Conservation (phyloP, 257 asterid species). For the Mitragyna speciosa region DNA sequence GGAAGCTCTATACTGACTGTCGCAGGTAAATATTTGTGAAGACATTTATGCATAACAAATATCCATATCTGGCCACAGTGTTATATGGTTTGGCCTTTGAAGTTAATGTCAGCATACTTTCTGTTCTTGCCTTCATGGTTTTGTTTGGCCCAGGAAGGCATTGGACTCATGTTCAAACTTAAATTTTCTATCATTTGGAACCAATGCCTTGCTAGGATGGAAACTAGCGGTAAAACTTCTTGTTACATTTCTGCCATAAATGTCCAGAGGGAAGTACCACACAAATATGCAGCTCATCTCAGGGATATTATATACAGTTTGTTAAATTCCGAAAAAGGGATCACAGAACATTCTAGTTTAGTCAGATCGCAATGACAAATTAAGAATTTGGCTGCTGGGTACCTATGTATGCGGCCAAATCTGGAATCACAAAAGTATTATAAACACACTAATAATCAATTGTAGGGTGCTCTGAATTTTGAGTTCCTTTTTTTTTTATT, state of each 20-base stretch:
- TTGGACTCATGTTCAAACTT: background rate
- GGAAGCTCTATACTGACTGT: background rate
- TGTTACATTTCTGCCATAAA: background rate
- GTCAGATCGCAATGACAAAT: background rate
- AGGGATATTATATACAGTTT: background rate
- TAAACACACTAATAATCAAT: background rate
- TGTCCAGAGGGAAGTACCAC: background rate
- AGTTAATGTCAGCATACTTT: no score
- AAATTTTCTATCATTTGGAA: background rate
- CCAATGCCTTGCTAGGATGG: background rate
- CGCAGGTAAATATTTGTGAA: background rate
- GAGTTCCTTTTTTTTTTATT: no score
- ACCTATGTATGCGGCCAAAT: background rate
- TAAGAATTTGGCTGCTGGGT: background rate
- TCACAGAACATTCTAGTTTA: background rate
- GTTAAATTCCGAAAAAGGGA: background rate
- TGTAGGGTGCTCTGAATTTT: background rate
- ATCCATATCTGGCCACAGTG: background rate
- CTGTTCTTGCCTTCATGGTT: background rate
- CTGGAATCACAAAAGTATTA: background rate
- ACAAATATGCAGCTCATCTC: background rate
- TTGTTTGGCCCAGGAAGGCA: background rate
- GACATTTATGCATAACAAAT: background rate
- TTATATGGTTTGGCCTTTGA: background rate
- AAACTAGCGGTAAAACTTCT: background rate